Conservation (phyloP, 75 land plant species). For the Chamaecyparis obtusa region DNA sequence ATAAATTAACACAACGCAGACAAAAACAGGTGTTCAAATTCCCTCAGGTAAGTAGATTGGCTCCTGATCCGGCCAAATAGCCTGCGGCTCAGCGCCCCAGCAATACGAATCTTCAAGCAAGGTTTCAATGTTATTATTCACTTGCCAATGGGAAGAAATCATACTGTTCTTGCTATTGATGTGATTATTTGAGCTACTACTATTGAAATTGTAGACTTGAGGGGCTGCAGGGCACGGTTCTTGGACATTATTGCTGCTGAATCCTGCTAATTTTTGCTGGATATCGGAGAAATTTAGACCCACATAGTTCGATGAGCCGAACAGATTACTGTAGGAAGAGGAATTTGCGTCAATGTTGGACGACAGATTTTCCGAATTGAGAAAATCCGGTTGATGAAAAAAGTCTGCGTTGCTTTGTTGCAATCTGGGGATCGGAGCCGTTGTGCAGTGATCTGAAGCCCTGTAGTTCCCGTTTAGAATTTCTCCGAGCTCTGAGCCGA, state of each 20-base stretch:
- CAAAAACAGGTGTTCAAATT: background rate
- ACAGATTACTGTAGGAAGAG: background rate
- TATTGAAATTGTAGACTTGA: background rate
- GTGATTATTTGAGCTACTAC: background rate
- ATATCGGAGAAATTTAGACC: background rate
- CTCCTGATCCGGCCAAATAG: background rate
- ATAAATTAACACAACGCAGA: background rate
- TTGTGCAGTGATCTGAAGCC: no score
- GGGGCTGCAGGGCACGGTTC: background rate
- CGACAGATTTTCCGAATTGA: background rate
- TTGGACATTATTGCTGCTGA: background rate
- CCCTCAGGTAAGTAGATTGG: background rate
- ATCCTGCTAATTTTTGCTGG: background rate
- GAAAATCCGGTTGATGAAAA: background rate
- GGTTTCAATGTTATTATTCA: background rate
- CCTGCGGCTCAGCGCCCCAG: background rate
- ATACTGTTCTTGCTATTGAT: background rate
- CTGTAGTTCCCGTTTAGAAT: background rate
- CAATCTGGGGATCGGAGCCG: background rate
- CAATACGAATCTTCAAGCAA: background rate
- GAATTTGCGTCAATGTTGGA: background rate
- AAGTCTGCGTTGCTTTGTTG: background rate
- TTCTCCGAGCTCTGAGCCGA: background rate
- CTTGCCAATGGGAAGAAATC: slow-evolving; percentile 2
- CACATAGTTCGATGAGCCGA: background rate